A percentile compares a stretch with the other conserved stretches of the same genome.
These are phyloP conservation scores for Fusarium musae DNA, from an alignment of 2,329 filamentous ascomycete species.

Conservation along the genomic window DNA sequence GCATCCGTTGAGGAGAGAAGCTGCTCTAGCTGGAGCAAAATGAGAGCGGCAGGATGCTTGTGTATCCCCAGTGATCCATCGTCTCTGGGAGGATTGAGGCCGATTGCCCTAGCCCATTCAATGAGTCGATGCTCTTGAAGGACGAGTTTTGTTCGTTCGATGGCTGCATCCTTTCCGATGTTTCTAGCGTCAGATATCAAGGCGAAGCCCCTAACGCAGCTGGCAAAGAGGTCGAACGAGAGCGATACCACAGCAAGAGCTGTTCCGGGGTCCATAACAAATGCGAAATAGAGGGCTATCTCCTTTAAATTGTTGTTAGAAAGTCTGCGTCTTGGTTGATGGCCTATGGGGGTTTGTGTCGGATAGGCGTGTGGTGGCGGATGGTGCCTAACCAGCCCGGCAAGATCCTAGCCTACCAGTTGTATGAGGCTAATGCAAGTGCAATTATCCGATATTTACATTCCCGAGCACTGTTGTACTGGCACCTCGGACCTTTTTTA, in stretches of 20 bases:
- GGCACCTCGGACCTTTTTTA: not conserved
- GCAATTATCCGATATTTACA: not conserved
- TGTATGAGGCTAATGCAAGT: not conserved
- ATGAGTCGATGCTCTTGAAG: not conserved
- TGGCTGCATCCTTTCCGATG: not conserved
- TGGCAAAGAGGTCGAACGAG: not conserved
- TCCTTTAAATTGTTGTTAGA: not conserved
- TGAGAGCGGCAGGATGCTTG: not conserved
- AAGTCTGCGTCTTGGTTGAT: not conserved
- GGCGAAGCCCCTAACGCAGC: not conserved
- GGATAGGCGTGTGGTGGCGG: not conserved
- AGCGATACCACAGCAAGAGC: not conserved
- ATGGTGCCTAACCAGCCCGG: not conserved
- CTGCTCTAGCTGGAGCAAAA: not conserved
- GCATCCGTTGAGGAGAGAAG: not conserved
- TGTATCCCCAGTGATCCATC: not conserved
- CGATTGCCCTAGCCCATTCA: not conserved
- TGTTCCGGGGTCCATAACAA: not conserved
- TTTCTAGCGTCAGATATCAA: not conserved
- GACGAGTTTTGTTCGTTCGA: not conserved
- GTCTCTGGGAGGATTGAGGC: not conserved
- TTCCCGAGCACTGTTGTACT: not conserved
- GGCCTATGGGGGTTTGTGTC: not conserved
- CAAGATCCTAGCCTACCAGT: not conserved
- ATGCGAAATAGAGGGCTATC: fast-evolving